Percentiles rank a stretch among this genome's conserved stretches.
Evolutionary conservation across 2,329 filamentous ascomycete species (phyloP).

Genomic region (Calonectria pseudoreteaudii): DNA sequence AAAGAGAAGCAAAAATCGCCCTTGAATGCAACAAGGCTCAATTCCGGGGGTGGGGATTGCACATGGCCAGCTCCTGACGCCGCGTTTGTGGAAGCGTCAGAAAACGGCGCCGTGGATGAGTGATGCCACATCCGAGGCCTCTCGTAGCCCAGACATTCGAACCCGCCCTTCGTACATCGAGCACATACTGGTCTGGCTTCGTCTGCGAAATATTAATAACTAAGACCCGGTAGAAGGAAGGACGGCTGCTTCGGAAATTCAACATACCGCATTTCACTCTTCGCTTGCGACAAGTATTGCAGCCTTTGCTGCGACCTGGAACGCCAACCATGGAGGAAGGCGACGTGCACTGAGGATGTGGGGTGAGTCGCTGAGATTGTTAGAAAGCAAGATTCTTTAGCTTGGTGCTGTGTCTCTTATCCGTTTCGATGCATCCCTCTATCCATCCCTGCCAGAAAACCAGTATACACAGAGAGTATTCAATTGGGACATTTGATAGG

Average conservation of each 20-base stretch:
- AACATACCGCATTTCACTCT: slow-evolving; percentile 33
- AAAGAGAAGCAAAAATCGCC: slow-evolving; percentile 34
- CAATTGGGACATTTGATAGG: background rate
- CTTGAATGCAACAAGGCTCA: slow-evolving; percentile 32
- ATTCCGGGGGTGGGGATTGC: slow-evolving; percentile 27
- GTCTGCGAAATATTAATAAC: background rate
- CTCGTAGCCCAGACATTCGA: slow-evolving; percentile 23
- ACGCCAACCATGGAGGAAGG: slow-evolving; percentile 26
- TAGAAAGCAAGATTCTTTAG: background rate
- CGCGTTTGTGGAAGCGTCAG: background rate
- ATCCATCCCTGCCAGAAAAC: background rate
- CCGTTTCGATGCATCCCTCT: background rate
- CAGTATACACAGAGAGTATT: background rate
- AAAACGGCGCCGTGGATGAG: slow-evolving; percentile 22
- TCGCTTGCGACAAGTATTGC: slow-evolving; percentile 34
- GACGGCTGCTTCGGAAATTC: background rate
- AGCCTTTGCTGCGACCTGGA: slow-evolving; percentile 36
- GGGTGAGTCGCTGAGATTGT: too few species aligned
- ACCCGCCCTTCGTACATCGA: slow-evolving; percentile 24
- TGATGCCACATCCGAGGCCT: slow-evolving; percentile 23
- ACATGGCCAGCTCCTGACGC: background rate
- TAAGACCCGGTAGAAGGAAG: background rate
- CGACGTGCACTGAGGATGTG: background rate
- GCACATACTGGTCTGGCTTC: slow-evolving; percentile 22
- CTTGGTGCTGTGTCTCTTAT: too few species aligned